Evolutionary conservation across 768 basidiomycete genomes (phyloP).

Genomic region (Panellus pusillus): DNA sequence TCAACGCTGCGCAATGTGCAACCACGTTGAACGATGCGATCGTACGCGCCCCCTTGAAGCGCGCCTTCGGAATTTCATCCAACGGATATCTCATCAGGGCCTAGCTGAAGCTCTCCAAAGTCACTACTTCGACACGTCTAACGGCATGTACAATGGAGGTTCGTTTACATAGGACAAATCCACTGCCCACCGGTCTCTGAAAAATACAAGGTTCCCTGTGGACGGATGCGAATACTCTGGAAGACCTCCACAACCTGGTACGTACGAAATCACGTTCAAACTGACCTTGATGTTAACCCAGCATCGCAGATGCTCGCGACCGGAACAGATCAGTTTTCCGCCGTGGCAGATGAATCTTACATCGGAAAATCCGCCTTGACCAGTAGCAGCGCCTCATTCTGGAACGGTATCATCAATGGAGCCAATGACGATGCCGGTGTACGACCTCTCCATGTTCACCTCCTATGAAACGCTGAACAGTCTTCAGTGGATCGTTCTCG

Average conservation of each 20-base stretch:
- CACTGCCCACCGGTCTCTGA: background rate
- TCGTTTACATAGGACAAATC: constrained; percentile 8
- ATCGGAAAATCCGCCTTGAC: constrained; percentile 44
- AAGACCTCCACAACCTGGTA: constrained; percentile 53
- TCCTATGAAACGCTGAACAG: background rate
- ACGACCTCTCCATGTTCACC: constrained; percentile 11
- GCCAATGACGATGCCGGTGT: constrained; percentile 57
- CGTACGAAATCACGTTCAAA: background rate
- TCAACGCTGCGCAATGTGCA: constrained; percentile 16
- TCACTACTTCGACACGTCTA: constrained; percentile 41
- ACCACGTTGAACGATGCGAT: constrained; percentile 17
- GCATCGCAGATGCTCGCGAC: constrained; percentile 45
- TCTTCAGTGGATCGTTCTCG: constrained; percentile 54
- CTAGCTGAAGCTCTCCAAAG: constrained; percentile 36
- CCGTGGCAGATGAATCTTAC: constrained; percentile 43
- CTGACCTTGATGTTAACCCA: background rate
- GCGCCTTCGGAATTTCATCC: background rate
- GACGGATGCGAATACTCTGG: constrained; percentile 58
- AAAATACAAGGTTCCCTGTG: constrained; percentile 34
- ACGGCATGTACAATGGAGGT: constrained; percentile 48
- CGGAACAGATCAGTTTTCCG: constrained; percentile 38
- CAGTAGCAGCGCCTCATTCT: constrained; percentile 40
- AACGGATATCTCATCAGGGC: constrained; percentile 19
- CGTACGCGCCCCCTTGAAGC: constrained; percentile 1
- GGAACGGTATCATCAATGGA: constrained; percentile 44